A percentile compares a stretch with the other conserved stretches of the same genome.
Conservation (phyloP, 2,329 filamentous ascomycete genomes). For the Phyllosticta ampelicida region DNA sequence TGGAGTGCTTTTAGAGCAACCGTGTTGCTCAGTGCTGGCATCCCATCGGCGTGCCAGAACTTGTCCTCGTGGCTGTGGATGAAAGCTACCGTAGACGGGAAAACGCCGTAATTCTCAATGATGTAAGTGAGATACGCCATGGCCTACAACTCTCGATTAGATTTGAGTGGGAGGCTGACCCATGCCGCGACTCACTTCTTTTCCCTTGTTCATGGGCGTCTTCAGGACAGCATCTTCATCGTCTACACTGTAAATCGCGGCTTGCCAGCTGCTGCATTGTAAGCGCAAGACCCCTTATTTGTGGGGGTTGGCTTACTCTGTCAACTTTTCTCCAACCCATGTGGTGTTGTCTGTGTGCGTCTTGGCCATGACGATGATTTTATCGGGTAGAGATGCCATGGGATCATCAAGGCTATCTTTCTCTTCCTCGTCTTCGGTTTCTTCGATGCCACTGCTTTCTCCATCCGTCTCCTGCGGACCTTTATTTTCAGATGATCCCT, state of each 20-base stretch:
- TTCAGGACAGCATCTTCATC: constrained; percentile 10
- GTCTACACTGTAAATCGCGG: constrained; percentile 13
- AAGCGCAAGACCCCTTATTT: not conserved
- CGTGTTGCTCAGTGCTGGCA: constrained; percentile 7
- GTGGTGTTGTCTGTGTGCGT: constrained; percentile 12
- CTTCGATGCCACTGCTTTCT: not conserved
- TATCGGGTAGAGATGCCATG: not conserved
- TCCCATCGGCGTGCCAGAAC: constrained; percentile 12
- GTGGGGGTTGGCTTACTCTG: constrained; percentile 1
- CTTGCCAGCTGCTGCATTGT: constrained; percentile 5
- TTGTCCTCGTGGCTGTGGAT: constrained; percentile 13
- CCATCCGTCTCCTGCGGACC: not conserved
- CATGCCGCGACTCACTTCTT: constrained; percentile 9
- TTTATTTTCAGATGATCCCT: not conserved
- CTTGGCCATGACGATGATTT: constrained; percentile 9
- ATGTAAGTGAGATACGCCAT: constrained; percentile 19
- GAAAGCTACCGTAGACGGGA: constrained; percentile 16
- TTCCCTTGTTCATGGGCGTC: constrained; percentile 16
- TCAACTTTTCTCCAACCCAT: constrained; percentile 13
- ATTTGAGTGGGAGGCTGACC: too few species aligned
- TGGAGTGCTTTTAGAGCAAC: constrained; percentile 19
- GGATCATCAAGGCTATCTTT: not conserved
- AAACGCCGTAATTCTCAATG: constrained; percentile 17
- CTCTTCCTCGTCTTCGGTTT: not conserved
- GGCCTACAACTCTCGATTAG: constrained; percentile 4